A percentile compares a stretch with the other conserved stretches of the same genome.
Conservation (phyloP, 1,139 yeast genomes). For the Scheffersomyces illinoinensis region DNA sequence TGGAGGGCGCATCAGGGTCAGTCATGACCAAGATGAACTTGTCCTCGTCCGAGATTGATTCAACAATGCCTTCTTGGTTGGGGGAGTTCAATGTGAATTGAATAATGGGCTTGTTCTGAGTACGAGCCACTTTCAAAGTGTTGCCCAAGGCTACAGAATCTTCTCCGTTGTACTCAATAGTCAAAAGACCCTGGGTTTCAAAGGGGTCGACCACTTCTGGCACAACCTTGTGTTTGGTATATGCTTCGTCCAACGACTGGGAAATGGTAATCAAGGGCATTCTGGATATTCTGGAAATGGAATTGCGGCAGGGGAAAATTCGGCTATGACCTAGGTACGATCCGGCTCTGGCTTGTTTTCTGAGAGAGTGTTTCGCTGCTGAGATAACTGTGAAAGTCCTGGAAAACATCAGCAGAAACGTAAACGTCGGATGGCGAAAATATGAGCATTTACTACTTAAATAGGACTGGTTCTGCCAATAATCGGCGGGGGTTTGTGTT, state of each 20-base stretch:
- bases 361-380: neutral
- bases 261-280: conserved; percentile 60
- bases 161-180: conserved; percentile 50
- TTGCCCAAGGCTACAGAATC: conserved; percentile 81
- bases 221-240: conserved; percentile 57
- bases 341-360: neutral
- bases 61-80: conserved; percentile 35
- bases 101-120: conserved; percentile 65
- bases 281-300: conserved; percentile 7
- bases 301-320: neutral
- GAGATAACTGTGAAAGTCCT: neutral
- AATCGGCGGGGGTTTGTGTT: neutral
- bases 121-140: conserved; percentile 59
- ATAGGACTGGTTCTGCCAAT: neutral
- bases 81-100: conserved; percentile 64
- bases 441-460: neutral
- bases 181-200: conserved; percentile 46
- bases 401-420: neutral
- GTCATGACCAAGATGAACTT: conserved; percentile 75
- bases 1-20: conserved; percentile 93
- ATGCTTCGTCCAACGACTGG: conserved; percentile 62
- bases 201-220: conserved; percentile 62
- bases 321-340: neutral
- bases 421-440: neutral
- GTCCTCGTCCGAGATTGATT: conserved; percentile 46